Evolutionary conservation across 805 yeast genomes (phyloP).

Genomic region (Candida tammaniensis): DNA sequence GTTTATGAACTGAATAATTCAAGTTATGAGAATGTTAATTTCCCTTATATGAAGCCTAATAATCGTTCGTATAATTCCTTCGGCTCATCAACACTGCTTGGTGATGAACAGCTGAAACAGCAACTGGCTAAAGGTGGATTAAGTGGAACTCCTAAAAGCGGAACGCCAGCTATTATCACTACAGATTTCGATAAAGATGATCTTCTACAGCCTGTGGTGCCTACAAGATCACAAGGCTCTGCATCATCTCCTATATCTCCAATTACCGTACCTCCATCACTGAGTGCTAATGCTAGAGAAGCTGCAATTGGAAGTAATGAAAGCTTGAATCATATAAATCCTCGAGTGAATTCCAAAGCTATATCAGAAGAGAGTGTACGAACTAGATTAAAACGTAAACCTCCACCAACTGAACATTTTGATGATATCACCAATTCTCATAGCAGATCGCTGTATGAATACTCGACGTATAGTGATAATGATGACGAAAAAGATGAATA

Average conservation of each 20-base stretch:
- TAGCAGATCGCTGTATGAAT: slow-evolving; percentile 13
- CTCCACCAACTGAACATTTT: slow-evolving; percentile 15
- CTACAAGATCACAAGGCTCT: slow-evolving; percentile 8
- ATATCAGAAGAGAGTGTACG: slow-evolving; percentile 10
- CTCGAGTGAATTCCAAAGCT: slow-evolving; percentile 6
- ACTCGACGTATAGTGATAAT: slow-evolving; percentile 5
- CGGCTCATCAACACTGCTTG: slow-evolving; percentile 9
- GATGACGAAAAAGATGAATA: slow-evolving; percentile 4
- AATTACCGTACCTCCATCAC: slow-evolving; percentile 26
- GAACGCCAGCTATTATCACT: slow-evolving; percentile 11
- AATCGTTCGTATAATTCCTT: slow-evolving; percentile 9
- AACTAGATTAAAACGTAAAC: slow-evolving; percentile 22
- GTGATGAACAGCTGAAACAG: not conserved
- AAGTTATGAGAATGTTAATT: slow-evolving; percentile 5
- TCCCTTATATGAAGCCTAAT: slow-evolving; percentile 1
- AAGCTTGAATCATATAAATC: slow-evolving; percentile 11
- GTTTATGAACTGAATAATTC: slow-evolving; percentile 10
- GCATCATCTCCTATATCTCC: slow-evolving; percentile 20
- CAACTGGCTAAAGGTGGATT: too few relatives aligned
- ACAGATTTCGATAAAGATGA: slow-evolving; percentile 8
- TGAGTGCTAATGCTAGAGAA: slow-evolving; percentile 26
- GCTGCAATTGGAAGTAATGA: slow-evolving; percentile 22
- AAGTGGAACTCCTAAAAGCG: not conserved
- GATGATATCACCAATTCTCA: slow-evolving; percentile 1
- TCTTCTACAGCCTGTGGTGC: not conserved